Evolutionary conservation across 805 yeast species (phyloP), one percentile per base, ranked within the genome.

Genomic region (Nakazawaea ernobii): DNA sequence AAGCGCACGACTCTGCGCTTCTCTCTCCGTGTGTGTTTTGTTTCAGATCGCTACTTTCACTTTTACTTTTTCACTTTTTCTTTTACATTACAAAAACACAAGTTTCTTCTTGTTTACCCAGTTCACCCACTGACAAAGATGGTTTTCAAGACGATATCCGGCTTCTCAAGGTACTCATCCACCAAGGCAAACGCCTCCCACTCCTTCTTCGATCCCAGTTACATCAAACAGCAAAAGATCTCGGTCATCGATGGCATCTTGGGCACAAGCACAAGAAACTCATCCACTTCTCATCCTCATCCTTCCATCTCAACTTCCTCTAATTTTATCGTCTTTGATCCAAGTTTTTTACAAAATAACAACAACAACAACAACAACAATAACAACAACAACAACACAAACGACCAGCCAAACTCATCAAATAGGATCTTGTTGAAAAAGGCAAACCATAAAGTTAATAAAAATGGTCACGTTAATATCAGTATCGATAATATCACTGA

Each of bases 171-270:
- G 46, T 55, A 56, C 26, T 51, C 47, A 24, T 42, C 49, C 27
- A 44, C 52, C 5, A 45, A 50, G 32, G 17, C 51, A 3, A 48
- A 43, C 41, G 43, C 52, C n/a, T 45, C 51, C 5, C 67, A 61
- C 35, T 63, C 67, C 13, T 65, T 66, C 51, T 66, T 66, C 55
- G 58, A 61, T 20, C 71, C 71, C 4, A 60, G 65, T 8, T 66
- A 66, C 50, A 51, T 55, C 14, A 53, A 55, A 10, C 62, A 63
- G 30, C 55, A 56, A 29, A 67, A 62, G 15, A 32, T 66, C 14
- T 47, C 54, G 4, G 48, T 52, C 3, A 49, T 59, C 4, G 68
- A 65, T 29, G 66, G 63, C 17, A 55, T 62, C 6, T 52, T 63
- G 4, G 54, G 52, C 37, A 56, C 58, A 26, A 48, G 54, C 14